Evolutionary conservation across 2,329 filamentous ascomycete genomes (phyloP).

Genomic region (Dactylellina leptospora): DNA sequence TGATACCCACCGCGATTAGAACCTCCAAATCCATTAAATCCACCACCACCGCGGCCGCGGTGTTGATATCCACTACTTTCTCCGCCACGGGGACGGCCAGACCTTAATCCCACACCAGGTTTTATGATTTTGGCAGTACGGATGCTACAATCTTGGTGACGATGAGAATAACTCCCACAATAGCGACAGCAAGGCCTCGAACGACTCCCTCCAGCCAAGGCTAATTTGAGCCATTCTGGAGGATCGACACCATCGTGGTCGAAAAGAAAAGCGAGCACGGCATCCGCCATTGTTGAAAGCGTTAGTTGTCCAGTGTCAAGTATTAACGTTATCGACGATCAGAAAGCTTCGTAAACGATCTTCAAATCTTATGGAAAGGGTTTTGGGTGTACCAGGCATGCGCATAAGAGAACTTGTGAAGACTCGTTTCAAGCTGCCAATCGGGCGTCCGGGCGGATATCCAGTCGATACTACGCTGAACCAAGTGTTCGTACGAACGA

Average conservation of each 20-base stretch:
- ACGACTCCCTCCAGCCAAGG: constrained; percentile 39
- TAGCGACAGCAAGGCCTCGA: constrained; percentile 33
- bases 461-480: no score
- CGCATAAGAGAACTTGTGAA: no score
- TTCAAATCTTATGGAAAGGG: no score
- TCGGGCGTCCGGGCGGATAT: no score
- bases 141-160: constrained; percentile 11
- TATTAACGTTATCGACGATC: no score
- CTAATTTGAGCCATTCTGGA: constrained; percentile 37
- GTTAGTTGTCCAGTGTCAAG: no score
- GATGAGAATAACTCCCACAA: constrained; percentile 39
- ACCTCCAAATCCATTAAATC: constrained; percentile 54
- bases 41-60: background rate
- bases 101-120: background rate
- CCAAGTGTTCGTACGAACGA: no score
- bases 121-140: no score
- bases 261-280: constrained; percentile 11
- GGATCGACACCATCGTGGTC: constrained; percentile 1
- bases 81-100: constrained; percentile 15
- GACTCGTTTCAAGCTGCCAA: no score
- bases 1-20: constrained; percentile 54
- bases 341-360: no score
- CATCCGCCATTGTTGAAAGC: constrained; percentile 38
- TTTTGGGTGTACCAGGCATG: no score
- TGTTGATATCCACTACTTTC: constrained; percentile 7